Conservation (phyloP, 805 yeast genomes). For the Zygosaccharomyces bailii region DNA sequence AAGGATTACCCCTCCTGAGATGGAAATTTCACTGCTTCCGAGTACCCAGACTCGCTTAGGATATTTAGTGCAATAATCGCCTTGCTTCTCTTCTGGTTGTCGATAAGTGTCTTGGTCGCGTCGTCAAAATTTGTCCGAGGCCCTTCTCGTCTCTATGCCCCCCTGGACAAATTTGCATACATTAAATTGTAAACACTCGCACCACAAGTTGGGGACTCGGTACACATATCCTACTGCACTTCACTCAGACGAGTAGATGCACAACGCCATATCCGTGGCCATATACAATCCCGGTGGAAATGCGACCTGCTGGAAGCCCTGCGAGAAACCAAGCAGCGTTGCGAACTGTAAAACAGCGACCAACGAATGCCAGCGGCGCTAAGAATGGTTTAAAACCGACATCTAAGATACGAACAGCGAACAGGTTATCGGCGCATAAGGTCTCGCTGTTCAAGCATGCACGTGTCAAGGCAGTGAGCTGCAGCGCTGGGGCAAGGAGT, state of each 20-base stretch:
- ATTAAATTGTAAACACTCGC: background rate
- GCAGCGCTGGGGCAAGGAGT: constrained; percentile 10
- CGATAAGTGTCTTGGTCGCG: background rate
- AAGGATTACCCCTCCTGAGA: no score
- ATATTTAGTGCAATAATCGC: no score
- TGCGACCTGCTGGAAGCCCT: background rate
- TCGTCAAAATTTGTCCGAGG: background rate
- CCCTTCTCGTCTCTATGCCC: background rate
- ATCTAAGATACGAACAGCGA: constrained; percentile 11
- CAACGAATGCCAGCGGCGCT: background rate
- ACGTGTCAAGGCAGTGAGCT: constrained; percentile 26
- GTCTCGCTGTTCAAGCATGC: constrained; percentile 30
- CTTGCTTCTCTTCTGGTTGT: no score
- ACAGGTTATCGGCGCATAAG: constrained; percentile 32
- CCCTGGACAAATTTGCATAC: background rate
- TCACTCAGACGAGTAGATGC: background rate
- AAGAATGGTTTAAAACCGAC: background rate
- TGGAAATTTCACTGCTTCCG: no score
- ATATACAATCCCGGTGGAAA: background rate
- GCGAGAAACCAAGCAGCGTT: background rate
- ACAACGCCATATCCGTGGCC: background rate
- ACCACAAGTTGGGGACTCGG: background rate
- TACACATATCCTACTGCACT: background rate
- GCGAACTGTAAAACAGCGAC: background rate
- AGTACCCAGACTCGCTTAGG: no score